Percentiles rank a stretch among this genome's conserved stretches.
phyloP scores from a whole-genome alignment of 192 early-diverging fungal species.

The Coemansia sp. region DNA sequence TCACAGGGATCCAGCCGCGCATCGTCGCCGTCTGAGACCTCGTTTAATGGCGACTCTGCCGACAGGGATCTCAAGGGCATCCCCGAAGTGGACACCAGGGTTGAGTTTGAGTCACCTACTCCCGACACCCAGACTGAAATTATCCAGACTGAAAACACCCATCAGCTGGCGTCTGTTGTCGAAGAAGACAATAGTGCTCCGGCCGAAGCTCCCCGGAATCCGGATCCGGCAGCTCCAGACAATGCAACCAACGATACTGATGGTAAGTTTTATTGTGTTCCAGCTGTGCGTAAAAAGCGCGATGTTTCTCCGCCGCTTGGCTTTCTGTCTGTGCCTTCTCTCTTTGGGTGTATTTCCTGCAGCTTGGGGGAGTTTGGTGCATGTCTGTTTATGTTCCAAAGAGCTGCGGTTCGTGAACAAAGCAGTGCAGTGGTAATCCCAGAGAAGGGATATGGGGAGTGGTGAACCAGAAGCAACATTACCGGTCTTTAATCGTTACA shows the following conservation, averaged over 20 bases:
- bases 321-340: not conserved
- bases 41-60: slow-evolving; percentile 10
- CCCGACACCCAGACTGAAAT: slow-evolving; percentile 6
- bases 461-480: not conserved
- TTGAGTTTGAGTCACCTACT: slow-evolving; percentile 6
- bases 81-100: slow-evolving; percentile 14
- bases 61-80: not conserved
- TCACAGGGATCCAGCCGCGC: slow-evolving; percentile 39
- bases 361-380: not conserved
- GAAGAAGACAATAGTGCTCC: slow-evolving; percentile 6
- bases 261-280: slow-evolving; percentile 5
- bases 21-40: slow-evolving; percentile 27
- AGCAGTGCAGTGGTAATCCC: too few relatives aligned
- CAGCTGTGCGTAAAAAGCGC: too few relatives aligned
- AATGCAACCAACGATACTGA: slow-evolving; percentile 7
- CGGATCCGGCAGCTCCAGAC: slow-evolving; percentile 17
- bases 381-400: not conserved
- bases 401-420: not conserved
- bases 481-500: not conserved
- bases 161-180: slow-evolving; percentile 4
- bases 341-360: not conserved
- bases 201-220: slow-evolving; percentile 15
- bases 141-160: slow-evolving; percentile 11
- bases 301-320: not conserved
- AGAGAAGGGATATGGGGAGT: not conserved